Evolutionary conservation across 768 basidiomycete species (phyloP), one percentile per base, ranked within the genome.

Genomic region (Coprinopsis strossmayeri): DNA sequence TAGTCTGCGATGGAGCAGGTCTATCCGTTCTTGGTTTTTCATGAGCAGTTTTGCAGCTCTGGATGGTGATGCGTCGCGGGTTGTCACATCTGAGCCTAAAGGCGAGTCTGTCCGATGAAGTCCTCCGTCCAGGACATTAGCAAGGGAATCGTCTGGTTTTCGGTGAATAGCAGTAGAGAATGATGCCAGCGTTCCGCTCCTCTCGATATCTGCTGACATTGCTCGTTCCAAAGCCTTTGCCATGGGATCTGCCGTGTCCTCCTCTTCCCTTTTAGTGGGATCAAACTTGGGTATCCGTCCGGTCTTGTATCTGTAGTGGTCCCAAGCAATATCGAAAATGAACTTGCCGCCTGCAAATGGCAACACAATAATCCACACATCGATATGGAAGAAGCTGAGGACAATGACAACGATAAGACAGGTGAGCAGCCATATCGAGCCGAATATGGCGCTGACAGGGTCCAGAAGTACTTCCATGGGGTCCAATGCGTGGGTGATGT

Each of bases 291-390:
- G 37, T 35, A 62, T 49, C 35, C 55, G 49, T 38, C 59, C 52
- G 43, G 58, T 54, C 42, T 53, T 53, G 53, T 60, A 68, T 18
- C 73, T 68, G 59, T 77, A 78, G 55, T 76, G 66, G 59, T 83
- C 81, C 78, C 79, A 77, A 37, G 60, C 59, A 23, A 77, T 35
- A 59, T 97, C 92, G 41, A 83, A 79, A 3, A 76, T 28, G 30
- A 93, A 72, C 64, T 91, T 92, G 46, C 78, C 61, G 0, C 73
- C 61, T 0, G 90, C 91, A 40, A 91, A 91, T 0, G 94, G 91
- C 10, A 91, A 73, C 2, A 80, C 87, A 40, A 95, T 86, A 65
- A 76, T 80, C 87, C 88, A 92, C 2, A 90, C 87, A 45, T 90
- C 84, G 15, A 90, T 71, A 39, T 79, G 74, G 54, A 87, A 71